Evolutionary conservation across 495 filamentous ascomycete species (phyloP).

Genomic region (Aspergillus avenaceus): DNA sequence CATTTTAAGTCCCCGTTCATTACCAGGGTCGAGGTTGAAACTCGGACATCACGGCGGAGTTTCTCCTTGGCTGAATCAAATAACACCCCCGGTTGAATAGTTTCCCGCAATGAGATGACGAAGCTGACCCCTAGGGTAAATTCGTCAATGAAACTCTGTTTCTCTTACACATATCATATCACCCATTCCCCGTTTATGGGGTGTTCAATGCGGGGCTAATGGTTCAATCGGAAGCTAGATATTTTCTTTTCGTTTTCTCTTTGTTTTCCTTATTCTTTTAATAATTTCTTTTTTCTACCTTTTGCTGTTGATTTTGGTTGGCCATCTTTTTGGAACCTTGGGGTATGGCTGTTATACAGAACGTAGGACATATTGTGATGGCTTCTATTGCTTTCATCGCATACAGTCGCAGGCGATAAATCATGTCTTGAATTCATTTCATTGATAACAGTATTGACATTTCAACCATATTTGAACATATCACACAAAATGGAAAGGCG

Average conservation of each 20-base stretch:
- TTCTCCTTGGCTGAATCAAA: neutral
- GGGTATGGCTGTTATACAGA: no score
- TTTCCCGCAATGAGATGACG: neutral
- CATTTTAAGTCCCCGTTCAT: neutral
- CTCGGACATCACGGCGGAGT: neutral
- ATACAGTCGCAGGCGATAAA: no score
- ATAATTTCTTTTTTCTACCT: no score
- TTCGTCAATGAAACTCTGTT: no score
- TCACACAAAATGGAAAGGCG: neutral
- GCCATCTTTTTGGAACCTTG: no score
- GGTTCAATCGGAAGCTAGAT: neutral
- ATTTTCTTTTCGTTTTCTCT: neutral
- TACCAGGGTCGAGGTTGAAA: neutral
- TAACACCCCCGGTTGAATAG: neutral
- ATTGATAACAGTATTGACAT: neutral
- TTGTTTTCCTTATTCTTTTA: no score
- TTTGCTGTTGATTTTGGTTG: no score
- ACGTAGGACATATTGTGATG: no score
- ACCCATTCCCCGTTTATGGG: neutral
- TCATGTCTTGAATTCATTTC: neutral
- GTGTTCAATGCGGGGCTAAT: neutral
- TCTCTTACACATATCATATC: neutral
- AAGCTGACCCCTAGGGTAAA: neutral
- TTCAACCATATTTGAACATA: neutral
- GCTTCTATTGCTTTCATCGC: no score